Base-by-base conservation (phyloP, 306 rosid species). In the Cicer pinnatifidum region DNA sequence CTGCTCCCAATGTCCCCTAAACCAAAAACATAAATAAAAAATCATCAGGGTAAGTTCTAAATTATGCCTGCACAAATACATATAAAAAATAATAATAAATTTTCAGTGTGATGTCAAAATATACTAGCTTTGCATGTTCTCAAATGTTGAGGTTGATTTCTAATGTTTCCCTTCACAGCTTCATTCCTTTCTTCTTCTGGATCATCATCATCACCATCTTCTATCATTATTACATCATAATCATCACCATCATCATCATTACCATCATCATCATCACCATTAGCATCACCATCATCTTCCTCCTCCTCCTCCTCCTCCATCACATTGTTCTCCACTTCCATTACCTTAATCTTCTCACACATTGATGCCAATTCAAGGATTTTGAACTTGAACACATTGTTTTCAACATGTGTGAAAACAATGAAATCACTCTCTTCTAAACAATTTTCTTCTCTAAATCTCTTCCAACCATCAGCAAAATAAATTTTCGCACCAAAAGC, bases 381-480 rank as follows among this genome's bases (percentile, higher is more conserved):
- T 43, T 11, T 46, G n/a, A 82, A 66, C 58, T 40, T 68, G 33
- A 82, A 61, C 3, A 8, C 16, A 11, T 62, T 69, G 6, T 2
- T 47, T 1, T 60, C 78, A 9, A 62, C 23, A 62, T 69, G 62
- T 20, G 39, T 11, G 6, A 82, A 82, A 46, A 69, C 12, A 1
- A 82, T 12, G 23, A 69, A 61, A 1, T 54, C 45, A 1, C 9
- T n/a, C 2, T 0, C 9, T 46, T 66, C 20, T 46, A 82, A n/a
- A 58, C 6, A 43, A 19, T 78, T 74, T 6, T 78, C 52, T 37
- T 39, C 56, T 12, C n/a, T 56, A 2, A 82, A 73, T 13, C 0
- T 8, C 33, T 69, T 58, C 86, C 83, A 82, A 7, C 83, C 86
- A 38, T 40, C 52, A 0, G 23, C 70, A 38, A 82, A 78, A 47